Evolutionary conservation across 306 rosid species (phyloP).

Genomic region (Prinsepia uniflora): DNA sequence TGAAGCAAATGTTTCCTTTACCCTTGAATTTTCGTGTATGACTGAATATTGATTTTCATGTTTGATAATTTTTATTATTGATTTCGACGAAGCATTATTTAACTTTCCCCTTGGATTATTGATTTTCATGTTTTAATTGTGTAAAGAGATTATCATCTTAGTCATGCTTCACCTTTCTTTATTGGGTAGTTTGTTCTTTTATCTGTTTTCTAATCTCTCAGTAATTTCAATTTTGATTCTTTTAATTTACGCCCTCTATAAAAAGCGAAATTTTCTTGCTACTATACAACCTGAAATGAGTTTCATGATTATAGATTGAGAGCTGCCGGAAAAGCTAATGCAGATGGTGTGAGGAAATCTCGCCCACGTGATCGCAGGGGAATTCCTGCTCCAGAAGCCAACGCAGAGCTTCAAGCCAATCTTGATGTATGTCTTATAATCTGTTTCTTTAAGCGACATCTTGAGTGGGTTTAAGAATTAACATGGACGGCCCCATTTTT

Average conservation of each 20-base stretch:
- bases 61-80: no score
- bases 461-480: conserved; percentile 6
- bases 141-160: not conserved
- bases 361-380: conserved; percentile 87
- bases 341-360: conserved; percentile 72
- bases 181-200: not conserved
- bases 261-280: not conserved
- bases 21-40: not conserved
- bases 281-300: conserved; percentile 27
- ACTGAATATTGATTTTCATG: not conserved
- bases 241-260: not conserved
- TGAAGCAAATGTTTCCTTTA: not conserved
- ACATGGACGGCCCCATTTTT: not conserved
- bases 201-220: not conserved
- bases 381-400: conserved; percentile 82
- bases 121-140: not conserved
- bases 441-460: conserved; percentile 14
- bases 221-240: not conserved
- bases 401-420: conserved; percentile 93
- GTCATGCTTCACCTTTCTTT: conserved; percentile 1
- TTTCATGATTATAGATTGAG: conserved; percentile 62
- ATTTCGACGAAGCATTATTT: no score
- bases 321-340: conserved; percentile 81
- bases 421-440: conserved; percentile 64
- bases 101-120: not conserved